Percentiles rank a stretch among this genome's conserved stretches.
phyloP scores from a whole-genome alignment of 1,139 yeast genomes.

The Debaryomycetaceae sp. region DNA sequence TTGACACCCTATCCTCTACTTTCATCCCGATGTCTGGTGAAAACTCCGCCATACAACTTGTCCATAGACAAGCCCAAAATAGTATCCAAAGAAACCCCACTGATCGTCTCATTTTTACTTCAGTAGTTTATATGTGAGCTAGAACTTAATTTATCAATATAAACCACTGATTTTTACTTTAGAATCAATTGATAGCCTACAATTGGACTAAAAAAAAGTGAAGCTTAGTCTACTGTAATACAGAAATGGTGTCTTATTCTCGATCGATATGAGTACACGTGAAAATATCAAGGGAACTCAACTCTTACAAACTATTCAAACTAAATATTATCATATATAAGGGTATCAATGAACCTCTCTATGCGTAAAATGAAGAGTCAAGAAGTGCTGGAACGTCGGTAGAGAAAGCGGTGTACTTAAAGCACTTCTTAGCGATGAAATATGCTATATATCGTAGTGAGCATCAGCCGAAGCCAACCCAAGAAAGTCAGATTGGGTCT shows the following conservation, averaged over 20 bases:
- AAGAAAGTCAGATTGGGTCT: constrained; percentile 13
- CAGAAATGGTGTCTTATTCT: background rate
- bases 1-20: constrained; percentile 10
- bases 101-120: constrained; percentile 1
- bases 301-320: no score
- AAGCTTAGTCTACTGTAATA: background rate
- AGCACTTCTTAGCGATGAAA: background rate
- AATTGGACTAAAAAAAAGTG: background rate
- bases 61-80: background rate
- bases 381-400: no score
- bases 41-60: constrained; percentile 11
- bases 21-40: constrained; percentile 17
- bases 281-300: background rate
- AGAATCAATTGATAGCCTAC: background rate
- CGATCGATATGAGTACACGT: background rate
- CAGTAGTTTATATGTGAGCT: background rate
- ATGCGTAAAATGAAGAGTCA: no score
- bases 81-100: constrained; percentile 1
- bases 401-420: no score
- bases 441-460: background rate
- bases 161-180: no score
- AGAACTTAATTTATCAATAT: no score
- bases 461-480: constrained; percentile 14
- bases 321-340: no score
- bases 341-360: no score